Evolutionary conservation across 1,284 basidiomycete species (phyloP).

Genomic region (Moesziomyces sp.): DNA sequence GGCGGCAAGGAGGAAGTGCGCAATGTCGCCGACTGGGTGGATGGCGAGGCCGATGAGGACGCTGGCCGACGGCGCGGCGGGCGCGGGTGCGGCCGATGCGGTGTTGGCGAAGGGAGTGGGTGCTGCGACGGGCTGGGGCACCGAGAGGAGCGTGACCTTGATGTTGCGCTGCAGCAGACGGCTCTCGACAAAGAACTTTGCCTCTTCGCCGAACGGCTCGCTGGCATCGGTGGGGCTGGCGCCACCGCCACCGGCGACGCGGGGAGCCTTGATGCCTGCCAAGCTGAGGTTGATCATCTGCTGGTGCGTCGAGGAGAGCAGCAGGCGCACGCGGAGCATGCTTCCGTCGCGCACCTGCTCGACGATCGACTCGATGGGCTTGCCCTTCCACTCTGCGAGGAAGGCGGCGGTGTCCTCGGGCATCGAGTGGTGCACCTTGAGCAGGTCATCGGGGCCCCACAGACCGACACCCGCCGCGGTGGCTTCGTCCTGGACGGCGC

Average conservation of each 20-base stretch:
- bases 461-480: slow-evolving; percentile 80
- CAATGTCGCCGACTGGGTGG: slow-evolving; percentile 93
- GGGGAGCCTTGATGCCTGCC: slow-evolving; percentile 61
- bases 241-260: slow-evolving; percentile 56
- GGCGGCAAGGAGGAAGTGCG: slow-evolving; percentile 83
- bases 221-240: slow-evolving; percentile 49
- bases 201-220: slow-evolving; percentile 72
- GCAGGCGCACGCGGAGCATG: slow-evolving; percentile 85
- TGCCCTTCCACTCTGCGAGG: slow-evolving; percentile 89
- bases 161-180: slow-evolving; percentile 89
- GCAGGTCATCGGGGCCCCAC: slow-evolving; percentile 81
- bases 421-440: slow-evolving; percentile 77
- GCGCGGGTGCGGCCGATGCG: slow-evolving; percentile 72
- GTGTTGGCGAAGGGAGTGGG: slow-evolving; percentile 76
- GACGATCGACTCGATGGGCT: slow-evolving; percentile 85
- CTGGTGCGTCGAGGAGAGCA: slow-evolving; percentile 87
- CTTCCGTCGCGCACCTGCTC: slow-evolving; percentile 94
- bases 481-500: slow-evolving; percentile 83
- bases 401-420: slow-evolving; percentile 87
- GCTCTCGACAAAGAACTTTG: slow-evolving; percentile 92
- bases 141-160: slow-evolving; percentile 84
- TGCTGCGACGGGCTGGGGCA: slow-evolving; percentile 74
- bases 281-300: slow-evolving; percentile 78
- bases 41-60: slow-evolving; percentile 90
- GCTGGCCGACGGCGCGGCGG: slow-evolving; percentile 70